phyloP scores from a whole-genome alignment of 345 rosid genomes.

The Brassica nigra region DNA sequence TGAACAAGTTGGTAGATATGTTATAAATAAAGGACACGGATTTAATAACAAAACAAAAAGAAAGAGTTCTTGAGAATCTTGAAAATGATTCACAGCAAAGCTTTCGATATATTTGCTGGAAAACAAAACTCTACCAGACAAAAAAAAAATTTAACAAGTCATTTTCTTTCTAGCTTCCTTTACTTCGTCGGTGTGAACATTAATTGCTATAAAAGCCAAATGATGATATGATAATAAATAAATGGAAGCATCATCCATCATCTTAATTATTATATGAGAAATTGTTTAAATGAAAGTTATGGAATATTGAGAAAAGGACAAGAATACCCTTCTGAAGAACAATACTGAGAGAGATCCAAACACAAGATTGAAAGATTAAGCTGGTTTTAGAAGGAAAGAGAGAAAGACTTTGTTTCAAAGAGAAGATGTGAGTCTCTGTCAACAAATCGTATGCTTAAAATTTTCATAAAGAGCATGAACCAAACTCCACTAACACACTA shows the following conservation, averaged over 20 bases:
- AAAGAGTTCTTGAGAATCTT: slow-evolving; percentile 55
- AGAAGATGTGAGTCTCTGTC: slow-evolving; percentile 75
- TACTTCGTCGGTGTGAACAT: slow-evolving; percentile 54
- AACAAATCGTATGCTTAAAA: slow-evolving; percentile 61
- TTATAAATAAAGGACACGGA: slow-evolving; percentile 31
- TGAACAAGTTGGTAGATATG: slow-evolving; percentile 39
- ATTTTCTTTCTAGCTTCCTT: slow-evolving; percentile 39
- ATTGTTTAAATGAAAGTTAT: slow-evolving; percentile 24
- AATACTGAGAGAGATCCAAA: neutral
- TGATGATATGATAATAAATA: slow-evolving; percentile 34
- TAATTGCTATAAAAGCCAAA: slow-evolving; percentile 48
- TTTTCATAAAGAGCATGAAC: slow-evolving; percentile 38
- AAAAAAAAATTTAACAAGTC: slow-evolving; percentile 52
- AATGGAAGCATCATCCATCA: slow-evolving; percentile 32
- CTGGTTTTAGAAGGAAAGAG: slow-evolving; percentile 20
- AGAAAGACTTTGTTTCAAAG: slow-evolving; percentile 71
- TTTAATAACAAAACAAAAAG: slow-evolving; percentile 27
- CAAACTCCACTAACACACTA: slow-evolving; percentile 53
- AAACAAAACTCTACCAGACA: slow-evolving; percentile 50
- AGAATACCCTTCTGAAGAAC: slow-evolving; percentile 46
- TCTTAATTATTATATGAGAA: slow-evolving; percentile 18
- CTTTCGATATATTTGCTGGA: slow-evolving; percentile 45
- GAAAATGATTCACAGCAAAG: slow-evolving; percentile 48
- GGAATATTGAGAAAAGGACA: slow-evolving; percentile 12
- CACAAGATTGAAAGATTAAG: slow-evolving; percentile 10